Base-by-base conservation (phyloP, 2,329 filamentous ascomycete genomes). In the Lachnellula arida region DNA sequence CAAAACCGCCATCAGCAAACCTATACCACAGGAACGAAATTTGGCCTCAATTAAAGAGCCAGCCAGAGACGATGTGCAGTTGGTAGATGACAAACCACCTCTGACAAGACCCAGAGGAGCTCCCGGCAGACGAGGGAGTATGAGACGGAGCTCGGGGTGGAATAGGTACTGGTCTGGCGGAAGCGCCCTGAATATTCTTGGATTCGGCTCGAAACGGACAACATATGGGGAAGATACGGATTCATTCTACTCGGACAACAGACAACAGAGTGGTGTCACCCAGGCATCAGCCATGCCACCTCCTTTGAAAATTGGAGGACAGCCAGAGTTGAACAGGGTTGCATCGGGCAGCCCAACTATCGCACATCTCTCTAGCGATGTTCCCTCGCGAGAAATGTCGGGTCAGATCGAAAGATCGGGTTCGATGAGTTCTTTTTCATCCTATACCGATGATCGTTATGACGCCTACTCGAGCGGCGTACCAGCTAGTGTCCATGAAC, bases 111-210 rank as follows among this genome's bases (percentile, higher is more conserved):
- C 65, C 35, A 42, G 55, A 35, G 55, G 50, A 37, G 19, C n/a
- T 44, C 49, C 47, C 48, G 48, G 35, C 48, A 49, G 43, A 42
- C 60, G 66, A 8, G 58, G 56, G 8, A 64, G 61, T 49, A 58
- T 54, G 15, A 63, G 55, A 54, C 78, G 82, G 66, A 89, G 85
- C 64, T 89, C 86, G 3, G 86, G 86, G 48, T 91, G 87, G 87
- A 89, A 89, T 70, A 76, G 82, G 52, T 91, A 90, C 72, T 91
- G 88, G 81, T 88, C 86, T 14, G 86, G 86, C 50, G 87, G 87
- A 52, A 88, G 86, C 62, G 81, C 85, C 7, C 73, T 86, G 54
- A 86, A 86, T 65, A 80, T 87, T 23, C 75, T 88, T 7, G 84
- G 83, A 14, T 81, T 85, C 51, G 82, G 81, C 14, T 72, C 68